Base-by-base conservation (phyloP, 108 stramenopile species). In the Nitzschia inconspicua region DNA sequence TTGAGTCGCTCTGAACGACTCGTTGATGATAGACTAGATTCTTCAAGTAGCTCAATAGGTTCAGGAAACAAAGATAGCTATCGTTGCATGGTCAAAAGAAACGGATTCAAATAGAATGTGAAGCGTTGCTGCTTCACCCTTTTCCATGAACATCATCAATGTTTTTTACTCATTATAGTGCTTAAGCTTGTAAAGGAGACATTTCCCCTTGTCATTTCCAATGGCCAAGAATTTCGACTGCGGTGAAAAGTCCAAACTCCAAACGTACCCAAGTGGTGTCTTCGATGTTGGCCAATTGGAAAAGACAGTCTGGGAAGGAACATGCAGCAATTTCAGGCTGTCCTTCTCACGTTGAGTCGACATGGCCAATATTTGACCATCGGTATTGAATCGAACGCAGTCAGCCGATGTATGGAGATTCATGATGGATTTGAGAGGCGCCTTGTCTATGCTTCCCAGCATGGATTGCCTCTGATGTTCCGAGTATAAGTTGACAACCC, bases 271-370 rank as follows among this genome's bases (percentile, higher is more conserved):
- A 35, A 99, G 49, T n/a, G 98, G 98, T 4, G 98, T 97, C 44
- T 89, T 83, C 32, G 85, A 77, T 8, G 98, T 98, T 7, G 98
- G 98, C 98, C 98, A 99, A 65, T 99, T 99, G 2, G 85, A 84
- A 62, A 95, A 98, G n/a, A 97, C 96, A 4, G 94, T 96, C 53
- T 59, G 46, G 2, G 91, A 73, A 23, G 96, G 89, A 16, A 96
- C 77, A 75, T 97, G 96, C 25, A 98, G 57, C 9, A 99, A 64
- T 49, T 91, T 89, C 63, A 99, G 52, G 19, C 83, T 73, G 56
- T 96, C 84, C 70, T 85, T 72, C 53, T 95, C 90, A 24, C 90
- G 73, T 18, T 78, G 76, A 24, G 86, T 90, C 0, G 91, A 88
- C 60, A 99, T 78, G 24, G 97, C 97, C 29, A 98, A 61, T 57